phyloP scores from a whole-genome alignment of 345 rosid genomes.

The Geranium brycei region DNA sequence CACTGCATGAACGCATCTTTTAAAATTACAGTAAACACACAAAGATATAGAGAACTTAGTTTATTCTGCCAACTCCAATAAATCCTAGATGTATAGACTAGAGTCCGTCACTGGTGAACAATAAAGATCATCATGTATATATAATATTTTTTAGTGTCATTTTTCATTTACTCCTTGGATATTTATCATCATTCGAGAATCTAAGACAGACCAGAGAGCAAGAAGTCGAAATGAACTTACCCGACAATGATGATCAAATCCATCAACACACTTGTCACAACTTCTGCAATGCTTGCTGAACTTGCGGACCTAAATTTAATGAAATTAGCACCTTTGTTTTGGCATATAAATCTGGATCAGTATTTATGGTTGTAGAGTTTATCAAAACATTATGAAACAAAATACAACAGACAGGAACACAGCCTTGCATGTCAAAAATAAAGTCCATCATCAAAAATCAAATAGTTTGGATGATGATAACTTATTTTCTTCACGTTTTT shows the following conservation, averaged over 20 bases:
- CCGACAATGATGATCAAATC: constrained; percentile 96
- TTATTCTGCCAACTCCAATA: neutral
- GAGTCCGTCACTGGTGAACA: too few species aligned
- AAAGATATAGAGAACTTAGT: constrained; percentile 9
- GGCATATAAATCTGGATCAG: neutral
- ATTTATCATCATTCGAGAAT: neutral
- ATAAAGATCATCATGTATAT: too few species aligned
- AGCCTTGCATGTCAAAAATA: neutral
- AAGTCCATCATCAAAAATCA: neutral
- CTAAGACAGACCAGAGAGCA: neutral
- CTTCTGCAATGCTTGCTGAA: constrained; percentile 97
- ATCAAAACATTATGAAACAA: neutral
- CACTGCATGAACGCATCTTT: constrained; percentile 38
- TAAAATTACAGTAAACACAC: neutral
- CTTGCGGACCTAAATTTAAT: constrained; percentile 50
- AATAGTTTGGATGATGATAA: neutral
- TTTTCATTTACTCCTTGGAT: neutral
- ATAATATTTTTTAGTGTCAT: too few species aligned
- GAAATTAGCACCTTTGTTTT: neutral
- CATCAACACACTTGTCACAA: constrained; percentile 89
- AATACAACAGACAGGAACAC: neutral
- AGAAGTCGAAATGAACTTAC: constrained; percentile 28
- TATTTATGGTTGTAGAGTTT: neutral
- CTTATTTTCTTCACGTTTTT: too few species aligned
- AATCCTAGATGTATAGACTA: too few species aligned